Base-by-base conservation (phyloP, 371 early-diverging fungal species). In the Dichotomocladium elegans region DNA sequence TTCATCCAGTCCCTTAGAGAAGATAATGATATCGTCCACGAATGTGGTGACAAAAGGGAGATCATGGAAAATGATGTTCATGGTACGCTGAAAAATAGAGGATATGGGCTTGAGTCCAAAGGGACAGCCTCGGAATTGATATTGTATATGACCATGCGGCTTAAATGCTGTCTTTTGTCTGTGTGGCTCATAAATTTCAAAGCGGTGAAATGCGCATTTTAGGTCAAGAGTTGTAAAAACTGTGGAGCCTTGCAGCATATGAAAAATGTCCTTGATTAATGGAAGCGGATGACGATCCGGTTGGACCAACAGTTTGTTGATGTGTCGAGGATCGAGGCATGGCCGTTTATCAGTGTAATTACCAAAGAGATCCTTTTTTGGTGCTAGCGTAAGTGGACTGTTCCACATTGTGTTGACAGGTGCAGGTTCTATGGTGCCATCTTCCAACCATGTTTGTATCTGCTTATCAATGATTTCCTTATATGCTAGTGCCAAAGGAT, bases 101-200 rank as follows among this genome's bases (percentile, higher is more conserved):
- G 61, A 63, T 1, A 74, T n/a, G 0, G 49, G 55, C 40, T 65
- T 65, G 3, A 72, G 14, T 1, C 67, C 64, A 50, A 66, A 66
- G 2, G 65, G 64, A 3, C 54, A 55, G 0, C 43, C 50, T 34
- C 30, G 11, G 44, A 66, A 68, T 37, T 49, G 54, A 40, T 66
- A 72, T 27, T 68, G 63, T 15, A 30, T 47, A 10, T 47, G 55
- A 47, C 42, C 41, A 14, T 41, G 34, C 17, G 3, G 22, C 15
- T 44, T 26, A 26, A 44, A 44, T 15, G 45, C 45, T 19, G 53
- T 46, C 2, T 49, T 37, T 2, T 42, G 54, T 31, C 24, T 30
- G 29, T 66, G 58, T 3, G 51, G 44, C 26, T 57, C 47, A 27
- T 48, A 14, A n/a, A 74, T 51, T 10, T 58, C 46, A 12, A 70